phyloP scores from a whole-genome alignment of 768 basidiomycete species.

The Pholiota conissans region DNA sequence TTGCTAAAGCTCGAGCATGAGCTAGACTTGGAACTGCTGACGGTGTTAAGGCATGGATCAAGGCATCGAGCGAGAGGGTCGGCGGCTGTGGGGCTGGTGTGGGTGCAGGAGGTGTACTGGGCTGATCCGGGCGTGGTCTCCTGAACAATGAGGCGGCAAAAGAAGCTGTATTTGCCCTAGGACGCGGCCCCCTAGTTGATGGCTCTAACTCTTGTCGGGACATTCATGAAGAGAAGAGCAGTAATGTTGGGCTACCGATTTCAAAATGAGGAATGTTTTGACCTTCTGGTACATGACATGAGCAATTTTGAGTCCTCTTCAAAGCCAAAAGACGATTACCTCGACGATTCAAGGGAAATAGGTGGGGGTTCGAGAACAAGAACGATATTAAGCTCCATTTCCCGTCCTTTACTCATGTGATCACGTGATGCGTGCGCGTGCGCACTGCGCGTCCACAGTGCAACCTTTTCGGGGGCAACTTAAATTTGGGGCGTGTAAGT shows the following conservation, averaged over 20 bases:
- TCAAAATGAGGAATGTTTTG: neutral
- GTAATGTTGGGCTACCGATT: neutral
- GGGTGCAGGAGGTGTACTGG: slow-evolving; percentile 17
- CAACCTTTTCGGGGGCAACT: no score
- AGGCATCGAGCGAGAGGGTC: slow-evolving; percentile 35
- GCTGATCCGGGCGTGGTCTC: slow-evolving; percentile 21
- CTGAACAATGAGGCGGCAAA: slow-evolving; percentile 29
- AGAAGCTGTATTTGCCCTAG: slow-evolving; percentile 24
- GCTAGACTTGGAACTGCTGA: slow-evolving; percentile 64
- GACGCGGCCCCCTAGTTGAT: slow-evolving; percentile 3
- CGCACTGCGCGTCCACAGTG: no score
- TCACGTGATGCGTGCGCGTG: no score
- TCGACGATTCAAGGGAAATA: neutral
- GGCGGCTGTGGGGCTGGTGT: slow-evolving; percentile 26
- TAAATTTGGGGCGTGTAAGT: no score
- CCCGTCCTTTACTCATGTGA: no score
- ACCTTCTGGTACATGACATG: neutral
- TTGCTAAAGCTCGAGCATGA: slow-evolving; percentile 63
- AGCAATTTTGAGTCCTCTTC: neutral
- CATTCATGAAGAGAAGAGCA: slow-evolving; percentile 6
- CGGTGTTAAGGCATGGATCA: slow-evolving; percentile 49
- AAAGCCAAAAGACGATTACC: neutral
- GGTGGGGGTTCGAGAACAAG: neutral
- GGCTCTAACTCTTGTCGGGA: slow-evolving; percentile 8
- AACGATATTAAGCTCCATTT: no score